Percentiles rank a stretch among this genome's conserved stretches.
phyloP scores from a whole-genome alignment of 345 rosid genomes.

The Rhodomyrtus tomentosa region DNA sequence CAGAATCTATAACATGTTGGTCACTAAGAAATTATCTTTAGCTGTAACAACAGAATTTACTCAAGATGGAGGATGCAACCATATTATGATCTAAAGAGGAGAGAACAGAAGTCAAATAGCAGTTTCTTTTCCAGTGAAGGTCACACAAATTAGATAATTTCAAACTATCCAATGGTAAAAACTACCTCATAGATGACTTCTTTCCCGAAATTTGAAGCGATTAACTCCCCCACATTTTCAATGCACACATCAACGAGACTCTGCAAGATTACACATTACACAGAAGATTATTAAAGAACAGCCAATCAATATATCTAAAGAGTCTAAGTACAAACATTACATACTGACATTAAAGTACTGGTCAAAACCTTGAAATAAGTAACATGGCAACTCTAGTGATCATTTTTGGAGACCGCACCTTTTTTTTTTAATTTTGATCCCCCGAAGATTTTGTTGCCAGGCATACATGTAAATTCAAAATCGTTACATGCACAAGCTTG shows the following conservation, averaged over 20 bases:
- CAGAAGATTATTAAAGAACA: background rate
- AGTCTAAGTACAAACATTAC: background rate
- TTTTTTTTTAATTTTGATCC: background rate
- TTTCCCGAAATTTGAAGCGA: constrained; percentile 65
- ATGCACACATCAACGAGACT: constrained; percentile 50
- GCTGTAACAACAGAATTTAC: background rate
- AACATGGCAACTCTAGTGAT: background rate
- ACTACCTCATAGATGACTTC: constrained; percentile 73
- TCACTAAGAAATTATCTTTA: background rate
- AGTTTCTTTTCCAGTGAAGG: background rate
- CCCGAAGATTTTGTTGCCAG: background rate
- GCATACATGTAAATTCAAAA: background rate
- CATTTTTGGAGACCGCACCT: background rate
- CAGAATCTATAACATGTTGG: background rate
- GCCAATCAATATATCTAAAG: background rate
- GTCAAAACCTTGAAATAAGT: background rate
- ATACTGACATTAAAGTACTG: background rate
- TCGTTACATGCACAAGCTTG: background rate
- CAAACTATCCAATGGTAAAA: background rate
- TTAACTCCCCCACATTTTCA: constrained; percentile 56
- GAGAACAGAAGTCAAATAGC: background rate
- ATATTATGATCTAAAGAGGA: background rate
- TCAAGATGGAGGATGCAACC: background rate
- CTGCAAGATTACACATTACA: constrained; percentile 33
- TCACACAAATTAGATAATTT: background rate